phyloP scores from a whole-genome alignment of 2,329 filamentous ascomycete species.

The Diaporthe caulivora region DNA sequence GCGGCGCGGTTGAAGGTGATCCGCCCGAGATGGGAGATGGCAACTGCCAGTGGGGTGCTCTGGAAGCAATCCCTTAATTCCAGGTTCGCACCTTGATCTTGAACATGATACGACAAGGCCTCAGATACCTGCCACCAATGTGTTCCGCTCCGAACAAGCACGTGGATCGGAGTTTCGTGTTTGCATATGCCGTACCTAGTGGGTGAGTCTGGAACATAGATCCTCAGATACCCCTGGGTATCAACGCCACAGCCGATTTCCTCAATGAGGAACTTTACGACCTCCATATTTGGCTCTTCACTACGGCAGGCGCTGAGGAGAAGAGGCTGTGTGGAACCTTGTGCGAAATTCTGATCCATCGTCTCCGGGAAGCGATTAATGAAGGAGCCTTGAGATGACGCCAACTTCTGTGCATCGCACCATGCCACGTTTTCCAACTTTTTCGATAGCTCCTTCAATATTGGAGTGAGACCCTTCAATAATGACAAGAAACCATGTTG shows the following conservation, averaged over 20 bases:
- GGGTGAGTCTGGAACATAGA: background rate
- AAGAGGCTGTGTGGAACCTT: background rate
- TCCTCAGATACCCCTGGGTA: background rate
- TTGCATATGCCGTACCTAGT: background rate
- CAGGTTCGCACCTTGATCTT: background rate
- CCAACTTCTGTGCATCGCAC: background rate
- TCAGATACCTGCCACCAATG: slow-evolving; percentile 8
- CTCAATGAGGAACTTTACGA: slow-evolving; percentile 6
- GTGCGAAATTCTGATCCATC: background rate
- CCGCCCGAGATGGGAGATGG: background rate
- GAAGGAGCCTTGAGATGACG: background rate
- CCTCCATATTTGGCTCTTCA: slow-evolving; percentile 2
- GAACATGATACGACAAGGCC: slow-evolving; percentile 1
- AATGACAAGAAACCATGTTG: background rate
- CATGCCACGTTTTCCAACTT: background rate
- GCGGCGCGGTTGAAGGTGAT: background rate
- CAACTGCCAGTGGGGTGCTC: background rate
- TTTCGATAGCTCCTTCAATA: background rate
- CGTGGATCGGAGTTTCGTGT: slow-evolving; percentile 1
- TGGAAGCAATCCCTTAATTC: background rate
- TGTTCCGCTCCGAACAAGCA: background rate
- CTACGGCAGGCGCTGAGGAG: slow-evolving; percentile 1
- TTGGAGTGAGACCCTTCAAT: background rate
- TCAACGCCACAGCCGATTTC: background rate
- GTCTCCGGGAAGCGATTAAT: background rate